These are phyloP conservation scores for Sporothrix dimorphospora DNA, from an alignment of 2,329 filamentous ascomycete species.

Conservation along the genomic window DNA sequence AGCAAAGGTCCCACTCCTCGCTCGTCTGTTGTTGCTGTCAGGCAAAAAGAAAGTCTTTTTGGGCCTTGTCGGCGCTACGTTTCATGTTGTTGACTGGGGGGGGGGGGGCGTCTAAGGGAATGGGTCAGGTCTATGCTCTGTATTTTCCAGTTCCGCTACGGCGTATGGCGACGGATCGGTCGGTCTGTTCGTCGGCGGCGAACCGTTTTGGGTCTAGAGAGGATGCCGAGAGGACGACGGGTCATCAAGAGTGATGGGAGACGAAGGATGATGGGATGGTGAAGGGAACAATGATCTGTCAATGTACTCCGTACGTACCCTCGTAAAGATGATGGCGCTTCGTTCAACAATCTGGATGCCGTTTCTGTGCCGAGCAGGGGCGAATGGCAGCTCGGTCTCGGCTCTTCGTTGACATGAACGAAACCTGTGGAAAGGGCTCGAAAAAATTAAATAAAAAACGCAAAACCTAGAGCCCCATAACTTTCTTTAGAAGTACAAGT, in stretches of 20 bases:
- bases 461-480: not conserved
- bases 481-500: not conserved
- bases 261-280: conserved; percentile 13
- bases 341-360: not conserved
- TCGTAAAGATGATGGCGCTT: not conserved
- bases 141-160: not conserved
- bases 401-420: not conserved
- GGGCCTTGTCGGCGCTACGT: conserved; percentile 22
- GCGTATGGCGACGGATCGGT: conserved; percentile 8
- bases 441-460: not conserved
- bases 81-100: conserved; percentile 22
- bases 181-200: conserved; percentile 9
- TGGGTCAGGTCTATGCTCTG: not conserved
- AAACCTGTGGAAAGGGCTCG: not conserved
- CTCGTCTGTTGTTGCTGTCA: conserved; percentile 11
- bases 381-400: conserved; percentile 7
- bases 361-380: conserved; percentile 9
- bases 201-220: conserved; percentile 9
- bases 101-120: not conserved
- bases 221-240: not conserved
- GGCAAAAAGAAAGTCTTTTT: not conserved
- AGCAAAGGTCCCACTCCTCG: conserved; percentile 10
- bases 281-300: not conserved
- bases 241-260: not conserved
- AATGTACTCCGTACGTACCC: not conserved